phyloP scores from a whole-genome alignment of 2,329 filamentous ascomycete genomes.

The Ampelomyces quisqualis region DNA sequence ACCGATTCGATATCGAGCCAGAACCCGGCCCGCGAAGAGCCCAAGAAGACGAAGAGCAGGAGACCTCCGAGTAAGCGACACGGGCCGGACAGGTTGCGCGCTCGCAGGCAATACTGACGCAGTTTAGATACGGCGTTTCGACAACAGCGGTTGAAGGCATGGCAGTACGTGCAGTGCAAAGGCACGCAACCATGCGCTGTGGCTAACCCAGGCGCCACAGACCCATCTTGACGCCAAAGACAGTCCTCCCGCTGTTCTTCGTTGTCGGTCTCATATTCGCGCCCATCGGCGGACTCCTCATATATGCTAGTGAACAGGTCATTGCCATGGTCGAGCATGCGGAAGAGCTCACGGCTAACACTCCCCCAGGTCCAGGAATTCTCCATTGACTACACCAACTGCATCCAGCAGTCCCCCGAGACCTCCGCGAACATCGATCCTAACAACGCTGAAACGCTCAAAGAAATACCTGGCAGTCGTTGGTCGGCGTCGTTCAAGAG shows the following conservation, averaged over 20 bases:
- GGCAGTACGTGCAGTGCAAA: conserved; percentile 70
- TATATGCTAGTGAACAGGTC: conserved; percentile 82
- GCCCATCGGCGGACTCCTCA: conserved; percentile 81
- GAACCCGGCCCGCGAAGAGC: conserved; percentile 43
- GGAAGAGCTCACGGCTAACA: conserved; percentile 12
- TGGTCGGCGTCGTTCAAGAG: conserved; percentile 73
- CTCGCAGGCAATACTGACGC: conserved; percentile 22
- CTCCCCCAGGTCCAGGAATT: conserved; percentile 77
- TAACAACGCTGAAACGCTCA: conserved; percentile 37
- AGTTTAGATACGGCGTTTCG: conserved; percentile 85
- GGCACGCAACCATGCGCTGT: not conserved
- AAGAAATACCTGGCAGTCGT: conserved; percentile 57
- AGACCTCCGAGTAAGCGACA: conserved; percentile 75
- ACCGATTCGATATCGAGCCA: conserved; percentile 48
- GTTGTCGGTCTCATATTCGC: conserved; percentile 88
- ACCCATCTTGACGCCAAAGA: conserved; percentile 93
- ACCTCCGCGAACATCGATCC: conserved; percentile 20
- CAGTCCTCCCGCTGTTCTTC: conserved; percentile 88
- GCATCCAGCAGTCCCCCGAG: conserved; percentile 58
- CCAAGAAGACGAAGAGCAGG: conserved; percentile 78
- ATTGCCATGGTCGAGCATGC: conserved; percentile 26
- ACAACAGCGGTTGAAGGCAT: conserved; percentile 95
- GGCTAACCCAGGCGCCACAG: conserved; percentile 54
- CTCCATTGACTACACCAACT: conserved; percentile 85
- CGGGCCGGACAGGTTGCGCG: conserved; percentile 7